A percentile compares a stretch with the other conserved stretches of the same genome.
Conservation (phyloP, 345 rosid genomes). For the Eucalyptus coolabah region DNA sequence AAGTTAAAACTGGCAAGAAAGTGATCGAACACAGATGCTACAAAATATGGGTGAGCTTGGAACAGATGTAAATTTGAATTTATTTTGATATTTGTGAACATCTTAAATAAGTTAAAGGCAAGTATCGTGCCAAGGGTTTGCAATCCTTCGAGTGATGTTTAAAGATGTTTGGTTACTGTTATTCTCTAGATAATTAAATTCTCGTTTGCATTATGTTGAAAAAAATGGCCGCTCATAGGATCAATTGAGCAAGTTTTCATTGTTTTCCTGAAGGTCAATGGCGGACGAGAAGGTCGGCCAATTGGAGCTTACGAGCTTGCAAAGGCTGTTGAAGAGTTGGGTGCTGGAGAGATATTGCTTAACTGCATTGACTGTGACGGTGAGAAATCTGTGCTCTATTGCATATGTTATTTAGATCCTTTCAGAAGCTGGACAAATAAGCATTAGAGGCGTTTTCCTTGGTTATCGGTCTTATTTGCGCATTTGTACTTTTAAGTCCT, state of each 20-base stretch:
- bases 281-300: constrained; percentile 96
- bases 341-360: constrained; percentile 92
- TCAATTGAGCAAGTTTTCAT: background rate
- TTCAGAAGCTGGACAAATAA: background rate
- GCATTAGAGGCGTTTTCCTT: background rate
- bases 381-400: constrained; percentile 2
- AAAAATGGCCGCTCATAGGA: background rate
- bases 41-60: background rate
- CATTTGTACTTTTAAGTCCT: background rate
- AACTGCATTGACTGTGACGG: constrained; percentile 99
- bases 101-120: background rate
- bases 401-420: background rate
- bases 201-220: background rate
- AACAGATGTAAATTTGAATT: background rate
- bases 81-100: background rate
- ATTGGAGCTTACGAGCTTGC: constrained; percentile 99
- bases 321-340: constrained; percentile 85
- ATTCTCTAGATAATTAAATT: background rate
- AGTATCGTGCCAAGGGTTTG: background rate
- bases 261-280: constrained; percentile 47
- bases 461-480: background rate
- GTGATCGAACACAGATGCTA: background rate
- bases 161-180: background rate
- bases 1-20: background rate
- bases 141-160: background rate